Base-by-base conservation (phyloP, 371 early-diverging fungal genomes). In the Mortierella sp. region DNA sequence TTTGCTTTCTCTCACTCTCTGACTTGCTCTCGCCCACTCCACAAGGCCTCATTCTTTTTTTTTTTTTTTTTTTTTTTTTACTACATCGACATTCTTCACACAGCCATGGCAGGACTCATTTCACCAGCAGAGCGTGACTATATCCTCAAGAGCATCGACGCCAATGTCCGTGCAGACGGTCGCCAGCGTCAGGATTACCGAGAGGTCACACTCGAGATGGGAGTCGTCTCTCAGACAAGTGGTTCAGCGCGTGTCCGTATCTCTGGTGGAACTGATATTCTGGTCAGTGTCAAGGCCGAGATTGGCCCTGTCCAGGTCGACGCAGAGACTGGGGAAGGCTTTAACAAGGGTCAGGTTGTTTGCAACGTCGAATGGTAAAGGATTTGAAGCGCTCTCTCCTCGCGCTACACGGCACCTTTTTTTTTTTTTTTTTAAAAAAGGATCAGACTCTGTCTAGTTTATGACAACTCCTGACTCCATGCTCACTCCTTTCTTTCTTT, bases 251-350 rank as follows among this genome's bases (percentile, higher is more conserved):
- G 94, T 46, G 84, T 90, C 73, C 90, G 95, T 45, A 75, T 93
- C 43, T 94, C 94, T 2, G 89, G 89, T 23, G 92, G 91, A 14
- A 95, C 96, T 0, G 95, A 96, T 66, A 91, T 97, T 0, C 84
- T 98, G 19, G 97, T 97, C 18, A 97, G 98, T 37, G 89, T 97
- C 77, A 97, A 96, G 76, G 95, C 94, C 4, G 96, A 96, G 68
- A 91, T 97, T 55, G 94, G 91, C 30, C 84, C 87, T 28, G 87
- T 93, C 50, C 89, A 91, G 30, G 86, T 86, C 57, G 87, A 84
- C 44, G 81, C 83, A 30, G 87, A 82, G 56, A 74, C 77, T 19
- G 87, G 80, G 7, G 87, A 81, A 7, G 85, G 83, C 47, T 80
- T 73, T 9, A 81, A 67, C 47, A 79, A 72, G 47, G 97, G 96